Base-by-base conservation (phyloP, 345 rosid genomes). In the Eucalyptus marginata region DNA sequence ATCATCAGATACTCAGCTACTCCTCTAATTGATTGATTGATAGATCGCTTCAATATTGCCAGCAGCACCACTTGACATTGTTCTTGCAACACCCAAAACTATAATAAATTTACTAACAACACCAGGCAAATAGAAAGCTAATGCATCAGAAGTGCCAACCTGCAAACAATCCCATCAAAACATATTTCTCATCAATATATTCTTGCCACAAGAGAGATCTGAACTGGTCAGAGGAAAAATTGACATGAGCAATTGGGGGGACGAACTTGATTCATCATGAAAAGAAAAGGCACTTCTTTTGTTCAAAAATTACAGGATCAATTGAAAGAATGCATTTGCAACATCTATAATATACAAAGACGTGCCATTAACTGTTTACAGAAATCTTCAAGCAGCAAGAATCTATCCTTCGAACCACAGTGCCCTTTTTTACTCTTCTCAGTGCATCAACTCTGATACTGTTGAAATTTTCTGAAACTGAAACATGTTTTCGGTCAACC, bases 41-140 rank as follows among this genome's bases (percentile, higher is more conserved):
- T 51, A 91, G 89, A 92, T 92, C 89, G 98, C 96, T 89, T 96
- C 98, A 87, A 93, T 92, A 90, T 94, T 94, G 90, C 98, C 99
- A 91, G 96, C 97, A 91, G 99, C 99, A 88, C 97, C 98, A 88
- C 97, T 97, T 83, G 94, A 93, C 96, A 95, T 95, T 87, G 94
- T 91, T 89, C 95, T 96, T 16, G 97, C 92, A 88, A 93, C 93
- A 92, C 94, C 95, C 91, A 96, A 90, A 87, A 96, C 98, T 94
- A 94, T 95, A 50, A 94, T 91, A 90, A 96, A 93, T 89, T 96
- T 98, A 91, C 99, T 96, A 88, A 96, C 94, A 88, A 94, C 98
- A 90, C 98, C 99, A 89, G 99, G 99, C 89, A 97, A 93, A 91
- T 95, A 97, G 95, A 96, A 97, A 89, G 97, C 98, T 93, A 97